Evolutionary conservation across 495 filamentous ascomycete genomes (phyloP).

Genomic region (Penicillium salamii): DNA sequence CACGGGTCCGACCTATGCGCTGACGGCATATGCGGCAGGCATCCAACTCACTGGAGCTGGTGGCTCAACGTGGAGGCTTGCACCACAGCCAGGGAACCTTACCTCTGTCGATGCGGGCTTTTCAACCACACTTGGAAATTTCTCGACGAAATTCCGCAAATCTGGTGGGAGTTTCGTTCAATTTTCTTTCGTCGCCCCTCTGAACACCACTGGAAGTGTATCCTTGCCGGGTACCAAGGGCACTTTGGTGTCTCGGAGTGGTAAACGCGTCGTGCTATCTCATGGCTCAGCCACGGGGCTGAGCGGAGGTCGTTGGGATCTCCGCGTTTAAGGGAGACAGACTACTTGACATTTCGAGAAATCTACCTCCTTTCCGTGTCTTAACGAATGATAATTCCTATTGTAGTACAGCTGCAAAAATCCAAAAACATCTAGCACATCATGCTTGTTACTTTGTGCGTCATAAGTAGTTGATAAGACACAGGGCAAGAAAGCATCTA

Average conservation of each 20-base stretch:
- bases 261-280: background rate
- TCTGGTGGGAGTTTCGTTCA: background rate
- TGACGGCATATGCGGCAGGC: conserved; percentile 49
- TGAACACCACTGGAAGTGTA: background rate
- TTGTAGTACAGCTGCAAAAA: too few species aligned
- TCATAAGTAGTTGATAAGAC: too few species aligned
- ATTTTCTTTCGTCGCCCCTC: background rate
- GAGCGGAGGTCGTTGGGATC: background rate
- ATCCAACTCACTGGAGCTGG: conserved; percentile 42
- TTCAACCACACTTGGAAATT: conserved; percentile 40
- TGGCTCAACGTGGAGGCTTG: conserved; percentile 46
- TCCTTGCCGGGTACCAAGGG: background rate
- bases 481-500: too few species aligned
- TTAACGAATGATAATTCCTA: too few species aligned
- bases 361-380: too few species aligned
- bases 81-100: conserved; percentile 46
- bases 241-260: background rate
- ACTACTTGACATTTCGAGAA: too few species aligned
- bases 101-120: conserved; percentile 50
- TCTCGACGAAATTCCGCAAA: conserved; percentile 23
- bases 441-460: too few species aligned
- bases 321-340: too few species aligned
- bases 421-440: too few species aligned
- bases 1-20: conserved; percentile 50
- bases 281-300: background rate